phyloP scores from a whole-genome alignment of 768 basidiomycete species.

The Rhodosporidiobolus sp. region DNA sequence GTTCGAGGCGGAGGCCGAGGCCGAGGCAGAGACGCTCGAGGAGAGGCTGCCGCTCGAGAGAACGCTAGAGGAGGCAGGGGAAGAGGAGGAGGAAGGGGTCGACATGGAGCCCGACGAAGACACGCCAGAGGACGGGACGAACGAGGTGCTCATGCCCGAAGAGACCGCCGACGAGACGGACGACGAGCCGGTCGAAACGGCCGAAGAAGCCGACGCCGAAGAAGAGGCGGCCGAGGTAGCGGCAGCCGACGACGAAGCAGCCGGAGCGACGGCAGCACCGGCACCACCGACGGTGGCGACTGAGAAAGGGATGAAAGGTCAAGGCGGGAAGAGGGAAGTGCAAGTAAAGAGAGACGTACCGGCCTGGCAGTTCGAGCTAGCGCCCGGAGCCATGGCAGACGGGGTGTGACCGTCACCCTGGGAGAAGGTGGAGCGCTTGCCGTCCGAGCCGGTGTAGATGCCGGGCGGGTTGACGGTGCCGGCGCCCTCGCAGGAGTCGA shows the following conservation, averaged over 20 bases:
- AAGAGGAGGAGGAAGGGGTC: slow-evolving; percentile 45
- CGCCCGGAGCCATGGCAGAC: slow-evolving; percentile 53
- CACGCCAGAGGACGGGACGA: slow-evolving; percentile 52
- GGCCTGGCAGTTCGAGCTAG: slow-evolving; percentile 62
- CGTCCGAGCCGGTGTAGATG: slow-evolving; percentile 53
- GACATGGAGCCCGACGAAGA: slow-evolving; percentile 50
- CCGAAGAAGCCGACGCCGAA: not conserved
- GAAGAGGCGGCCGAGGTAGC: slow-evolving; percentile 4
- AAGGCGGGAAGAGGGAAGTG: no score
- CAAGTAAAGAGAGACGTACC: no score
- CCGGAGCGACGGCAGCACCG: slow-evolving; percentile 39
- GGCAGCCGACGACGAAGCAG: not conserved
- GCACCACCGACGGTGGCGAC: slow-evolving; percentile 57
- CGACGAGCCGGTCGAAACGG: slow-evolving; percentile 28
- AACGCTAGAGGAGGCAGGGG: not conserved
- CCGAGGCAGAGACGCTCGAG: slow-evolving; percentile 22
- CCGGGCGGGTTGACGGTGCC: slow-evolving; percentile 34
- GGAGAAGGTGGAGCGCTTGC: slow-evolving; percentile 51
- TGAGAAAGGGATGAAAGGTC: no score
- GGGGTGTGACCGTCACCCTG: slow-evolving; percentile 52
- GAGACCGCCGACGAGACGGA: not conserved
- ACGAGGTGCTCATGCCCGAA: slow-evolving; percentile 49
- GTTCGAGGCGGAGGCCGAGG: slow-evolving; percentile 48
- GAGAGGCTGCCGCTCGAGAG: slow-evolving; percentile 13
- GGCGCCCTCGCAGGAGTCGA: slow-evolving; percentile 55